Base-by-base conservation (phyloP, 805 yeast species). In the Scheffersomyces spartinae region DNA sequence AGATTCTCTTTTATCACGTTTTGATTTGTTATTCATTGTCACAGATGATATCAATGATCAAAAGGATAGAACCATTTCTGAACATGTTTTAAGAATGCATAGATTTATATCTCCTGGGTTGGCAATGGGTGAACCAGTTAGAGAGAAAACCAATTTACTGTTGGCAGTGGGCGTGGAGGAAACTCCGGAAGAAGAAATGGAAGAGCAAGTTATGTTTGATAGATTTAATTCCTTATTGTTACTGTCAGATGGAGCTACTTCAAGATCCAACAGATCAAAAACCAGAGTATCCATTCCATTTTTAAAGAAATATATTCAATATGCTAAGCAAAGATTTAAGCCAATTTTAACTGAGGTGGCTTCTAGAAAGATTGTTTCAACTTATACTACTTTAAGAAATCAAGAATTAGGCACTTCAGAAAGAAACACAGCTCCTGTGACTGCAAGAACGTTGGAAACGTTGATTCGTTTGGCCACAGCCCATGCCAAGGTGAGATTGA, bases 401-500 rank as follows among this genome's bases (percentile, higher is more conserved):
- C 81, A 78, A 35, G 67, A 66, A 28, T 56, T 64, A 27, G 68
- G 64, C 20, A 61, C 54, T 32, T 78, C 75, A 43, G 80, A 75
- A 38, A 70, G 79, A 27, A 68, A 74, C 44, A 86, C 95, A 1
- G 78, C 95, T 1, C 97, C 98, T 18, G 82, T 88, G 38, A 88
- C 98, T 2, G 94, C 97, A n/a, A 81, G 98, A 74, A 91, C 97
- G 4, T 63, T 88, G 39, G 98, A 88, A 54, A 88, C 98, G 0
- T 63, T 88, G 37, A 88, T 88, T 49, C 94, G 98, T 64, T 61
- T 88, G 32, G 66, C 96, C 1, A 82, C 96, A 1, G 97, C 98
- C 0, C 97, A 91, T 52, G 97, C 97, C 7, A 88, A 91, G 50
- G 82, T 88, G n/a, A 68, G 97, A 39, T 61, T 91, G 30, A 79